Percentiles rank a stretch among this genome's conserved stretches.
Evolutionary conservation across 2,329 filamentous ascomycete genomes (phyloP).

Genomic region (Hortaea sp.): DNA sequence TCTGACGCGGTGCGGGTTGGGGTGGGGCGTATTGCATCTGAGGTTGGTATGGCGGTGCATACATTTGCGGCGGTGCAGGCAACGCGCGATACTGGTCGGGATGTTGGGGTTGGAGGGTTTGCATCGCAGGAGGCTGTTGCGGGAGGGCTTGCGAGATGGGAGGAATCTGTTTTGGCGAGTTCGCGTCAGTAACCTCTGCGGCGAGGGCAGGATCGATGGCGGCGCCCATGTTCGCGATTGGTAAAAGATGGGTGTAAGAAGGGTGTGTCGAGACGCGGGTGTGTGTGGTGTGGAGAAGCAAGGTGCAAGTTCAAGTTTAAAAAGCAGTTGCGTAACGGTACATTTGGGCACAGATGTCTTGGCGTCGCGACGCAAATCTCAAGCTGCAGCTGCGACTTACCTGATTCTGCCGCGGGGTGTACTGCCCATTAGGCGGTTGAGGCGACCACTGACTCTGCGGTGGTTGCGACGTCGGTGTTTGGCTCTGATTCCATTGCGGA

Average conservation of each 20-base stretch:
- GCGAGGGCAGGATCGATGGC: conserved; percentile 23
- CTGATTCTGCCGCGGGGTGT: conserved; percentile 21
- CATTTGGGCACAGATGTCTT: conserved; percentile 17
- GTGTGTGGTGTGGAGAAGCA: conserved; percentile 3
- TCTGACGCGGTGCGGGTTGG: conserved; percentile 47
- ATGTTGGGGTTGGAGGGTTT: conserved; percentile 34
- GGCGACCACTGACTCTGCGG: conserved; percentile 17
- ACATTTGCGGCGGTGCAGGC: conserved; percentile 37
- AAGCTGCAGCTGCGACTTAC: conserved; percentile 18
- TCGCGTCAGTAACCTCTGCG: conserved; percentile 16
- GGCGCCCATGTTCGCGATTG: conserved; percentile 7
- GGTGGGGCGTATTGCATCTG: conserved; percentile 31
- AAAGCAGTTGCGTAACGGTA: conserved; percentile 17
- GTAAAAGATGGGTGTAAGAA: neutral
- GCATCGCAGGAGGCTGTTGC: conserved; percentile 32
- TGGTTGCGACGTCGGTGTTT: conserved; percentile 10
- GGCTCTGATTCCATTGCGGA: conserved; percentile 14
- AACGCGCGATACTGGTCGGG: conserved; percentile 35
- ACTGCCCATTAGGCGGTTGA: conserved; percentile 25
- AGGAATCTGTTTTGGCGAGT: conserved; percentile 23
- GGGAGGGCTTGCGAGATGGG: conserved; percentile 24
- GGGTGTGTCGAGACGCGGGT: conserved; percentile 1
- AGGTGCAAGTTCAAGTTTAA: conserved; percentile 8
- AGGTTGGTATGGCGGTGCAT: conserved; percentile 29
- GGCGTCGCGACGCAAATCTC: conserved; percentile 8